Percentiles rank a stretch among this genome's conserved stretches.
Conservation (phyloP, 192 early-diverging fungal species). For the Coemansia sp. region DNA sequence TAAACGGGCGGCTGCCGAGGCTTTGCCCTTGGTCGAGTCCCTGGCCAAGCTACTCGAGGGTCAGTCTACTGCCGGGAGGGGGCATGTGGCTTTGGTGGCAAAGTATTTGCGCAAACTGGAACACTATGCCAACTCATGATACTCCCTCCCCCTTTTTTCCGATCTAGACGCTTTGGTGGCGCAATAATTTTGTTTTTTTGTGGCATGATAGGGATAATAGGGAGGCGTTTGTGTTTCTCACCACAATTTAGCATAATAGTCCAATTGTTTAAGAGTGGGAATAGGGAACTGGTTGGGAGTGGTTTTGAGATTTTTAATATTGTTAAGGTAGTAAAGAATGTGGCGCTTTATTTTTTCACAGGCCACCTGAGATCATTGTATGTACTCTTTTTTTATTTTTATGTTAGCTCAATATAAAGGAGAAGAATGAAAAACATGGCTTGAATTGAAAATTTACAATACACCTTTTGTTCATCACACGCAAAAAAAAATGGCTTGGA, state of each 20-base stretch:
- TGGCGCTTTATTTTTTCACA: not conserved
- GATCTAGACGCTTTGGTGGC: too few species aligned
- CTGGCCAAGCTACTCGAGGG: slow-evolving; percentile 12
- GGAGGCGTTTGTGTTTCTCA: not conserved
- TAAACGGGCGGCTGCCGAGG: slow-evolving; percentile 34
- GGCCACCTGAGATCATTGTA: not conserved
- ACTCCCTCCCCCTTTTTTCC: not conserved
- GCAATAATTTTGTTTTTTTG: not conserved
- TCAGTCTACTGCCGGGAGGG: not conserved
- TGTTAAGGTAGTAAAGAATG: not conserved
- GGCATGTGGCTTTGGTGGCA: not conserved
- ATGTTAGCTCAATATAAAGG: not conserved
- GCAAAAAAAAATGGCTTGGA: not conserved
- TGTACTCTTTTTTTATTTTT: not conserved
- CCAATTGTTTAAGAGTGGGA: not conserved
- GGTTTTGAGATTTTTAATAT: not conserved
- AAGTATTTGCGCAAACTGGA: slow-evolving; percentile 42
- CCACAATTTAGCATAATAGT: not conserved
- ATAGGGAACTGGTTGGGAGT: not conserved
- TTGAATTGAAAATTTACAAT: not conserved
- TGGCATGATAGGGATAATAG: not conserved
- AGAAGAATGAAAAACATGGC: not conserved
- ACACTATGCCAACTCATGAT: slow-evolving; percentile 19
- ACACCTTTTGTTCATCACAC: not conserved
- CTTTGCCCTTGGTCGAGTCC: slow-evolving; percentile 27